phyloP scores from a whole-genome alignment of 2,329 filamentous ascomycete genomes.

The Hypoxylon rubiginosum region DNA sequence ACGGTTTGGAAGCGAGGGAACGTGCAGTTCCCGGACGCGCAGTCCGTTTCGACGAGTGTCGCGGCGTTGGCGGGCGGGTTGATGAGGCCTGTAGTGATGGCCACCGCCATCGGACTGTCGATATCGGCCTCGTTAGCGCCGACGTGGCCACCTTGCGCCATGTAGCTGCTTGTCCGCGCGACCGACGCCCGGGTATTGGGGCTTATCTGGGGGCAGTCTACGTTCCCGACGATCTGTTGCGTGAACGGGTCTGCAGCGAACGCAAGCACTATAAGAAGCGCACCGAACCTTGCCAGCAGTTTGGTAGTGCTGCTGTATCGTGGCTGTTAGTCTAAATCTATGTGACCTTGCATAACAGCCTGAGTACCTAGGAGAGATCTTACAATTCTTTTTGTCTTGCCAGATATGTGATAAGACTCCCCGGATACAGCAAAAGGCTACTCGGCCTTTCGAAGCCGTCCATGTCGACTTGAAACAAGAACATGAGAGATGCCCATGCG shows the following conservation, averaged over 20 bases:
- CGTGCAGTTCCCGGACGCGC: constrained; percentile 9
- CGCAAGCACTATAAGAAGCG: constrained; percentile 20
- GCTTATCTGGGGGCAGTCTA: constrained; percentile 14
- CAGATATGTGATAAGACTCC: not conserved
- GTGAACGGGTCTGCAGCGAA: constrained; percentile 24
- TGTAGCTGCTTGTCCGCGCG: constrained; percentile 20
- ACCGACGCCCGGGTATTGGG: not conserved
- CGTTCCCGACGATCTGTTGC: constrained; percentile 22
- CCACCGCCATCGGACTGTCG: constrained; percentile 13
- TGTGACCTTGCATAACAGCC: not conserved
- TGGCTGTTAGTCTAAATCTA: not conserved
- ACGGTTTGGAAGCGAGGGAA: constrained; percentile 21
- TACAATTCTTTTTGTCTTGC: constrained; percentile 1
- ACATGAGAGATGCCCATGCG: constrained; percentile 14
- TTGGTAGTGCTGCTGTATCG: constrained; percentile 9
- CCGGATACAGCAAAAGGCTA: not conserved
- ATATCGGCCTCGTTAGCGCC: constrained; percentile 9
- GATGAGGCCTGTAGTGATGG: not conserved
- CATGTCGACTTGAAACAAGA: constrained; percentile 9
- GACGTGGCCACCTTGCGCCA: constrained; percentile 11
- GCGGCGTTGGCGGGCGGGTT: constrained; percentile 1
- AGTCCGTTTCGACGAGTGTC: not conserved
- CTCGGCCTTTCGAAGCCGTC: not conserved
- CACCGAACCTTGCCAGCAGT: constrained; percentile 16
- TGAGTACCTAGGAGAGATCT: not conserved